These are phyloP conservation scores for Pseudisothecium myosuroides DNA, from an alignment of 225 moss, liverwort and hornwort species.

Conservation along the genomic window DNA sequence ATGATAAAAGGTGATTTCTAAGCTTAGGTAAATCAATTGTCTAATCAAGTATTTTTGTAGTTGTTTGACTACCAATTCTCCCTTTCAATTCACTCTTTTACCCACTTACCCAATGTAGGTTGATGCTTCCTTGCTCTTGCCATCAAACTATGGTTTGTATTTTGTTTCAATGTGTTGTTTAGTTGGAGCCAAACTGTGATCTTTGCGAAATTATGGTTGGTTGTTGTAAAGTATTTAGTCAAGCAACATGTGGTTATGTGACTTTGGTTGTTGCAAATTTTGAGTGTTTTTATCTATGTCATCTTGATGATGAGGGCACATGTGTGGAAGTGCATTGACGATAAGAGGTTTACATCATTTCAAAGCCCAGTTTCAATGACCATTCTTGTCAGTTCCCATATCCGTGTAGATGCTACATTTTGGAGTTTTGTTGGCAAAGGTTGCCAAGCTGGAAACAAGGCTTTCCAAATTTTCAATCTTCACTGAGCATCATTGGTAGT, in stretches of 20 bases:
- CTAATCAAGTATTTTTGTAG: background rate
- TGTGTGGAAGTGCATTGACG: accelerated
- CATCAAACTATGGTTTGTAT: background rate
- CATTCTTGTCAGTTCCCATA: accelerated
- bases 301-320: background rate
- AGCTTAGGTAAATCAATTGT: background rate
- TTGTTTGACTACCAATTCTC: background rate
- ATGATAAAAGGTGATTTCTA: background rate
- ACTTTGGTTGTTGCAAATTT: background rate
- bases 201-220: background rate
- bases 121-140: background rate
- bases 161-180: background rate
- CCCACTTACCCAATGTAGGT: accelerated
- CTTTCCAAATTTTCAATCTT: background rate
- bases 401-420: accelerated
- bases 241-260: accelerated
- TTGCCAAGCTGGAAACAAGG: accelerated
- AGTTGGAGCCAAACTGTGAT: background rate
- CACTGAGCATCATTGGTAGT: background rate
- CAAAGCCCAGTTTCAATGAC: accelerated
- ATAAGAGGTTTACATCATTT: accelerated
- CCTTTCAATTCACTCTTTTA: background rate
- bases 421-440: accelerated
- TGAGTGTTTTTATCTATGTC: accelerated
- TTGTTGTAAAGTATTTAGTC: background rate